phyloP scores from a whole-genome alignment of 352 stramenopile genomes.

The Phytophthora vignae region DNA sequence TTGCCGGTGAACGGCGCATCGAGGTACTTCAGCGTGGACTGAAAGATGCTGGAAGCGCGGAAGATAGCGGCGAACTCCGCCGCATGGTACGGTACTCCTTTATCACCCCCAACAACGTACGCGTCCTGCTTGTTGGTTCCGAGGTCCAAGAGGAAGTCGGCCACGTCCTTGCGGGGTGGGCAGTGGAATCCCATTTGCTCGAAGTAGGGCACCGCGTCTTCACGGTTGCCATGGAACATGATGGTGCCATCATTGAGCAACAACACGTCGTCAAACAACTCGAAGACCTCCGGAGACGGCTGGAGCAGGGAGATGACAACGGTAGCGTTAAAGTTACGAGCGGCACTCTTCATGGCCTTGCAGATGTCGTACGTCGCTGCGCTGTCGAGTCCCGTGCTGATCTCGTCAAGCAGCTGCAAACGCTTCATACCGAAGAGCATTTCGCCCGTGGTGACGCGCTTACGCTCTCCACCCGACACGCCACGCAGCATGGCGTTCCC shows the following conservation, averaged over 20 bases:
- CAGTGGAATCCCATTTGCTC: slow-evolving; percentile 54
- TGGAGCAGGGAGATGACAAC: slow-evolving; percentile 57
- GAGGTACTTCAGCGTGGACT: slow-evolving; percentile 49
- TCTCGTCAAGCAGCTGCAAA: slow-evolving; percentile 83
- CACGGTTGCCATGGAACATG: slow-evolving; percentile 61
- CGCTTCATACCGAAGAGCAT: slow-evolving; percentile 81
- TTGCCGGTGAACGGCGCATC: slow-evolving; percentile 41
- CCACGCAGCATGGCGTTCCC: slow-evolving; percentile 61
- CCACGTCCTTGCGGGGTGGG: too few relatives aligned
- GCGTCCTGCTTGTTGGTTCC: too few relatives aligned
- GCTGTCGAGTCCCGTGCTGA: slow-evolving; percentile 66
- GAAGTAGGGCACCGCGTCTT: slow-evolving; percentile 56
- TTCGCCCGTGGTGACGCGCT: too few relatives aligned
- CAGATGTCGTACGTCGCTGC: slow-evolving; percentile 79
- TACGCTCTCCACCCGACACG: slow-evolving; percentile 63
- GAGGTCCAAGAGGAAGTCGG: too few relatives aligned
- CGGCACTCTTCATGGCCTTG: slow-evolving; percentile 68
- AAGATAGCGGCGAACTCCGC: slow-evolving; percentile 60
- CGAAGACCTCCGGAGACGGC: slow-evolving; percentile 57
- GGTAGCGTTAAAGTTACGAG: slow-evolving; percentile 53
- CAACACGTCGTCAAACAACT: slow-evolving; percentile 66
- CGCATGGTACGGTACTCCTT: slow-evolving; percentile 28
- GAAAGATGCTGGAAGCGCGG: slow-evolving; percentile 54
- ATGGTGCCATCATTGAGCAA: slow-evolving; percentile 58
- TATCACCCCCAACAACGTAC: slow-evolving; percentile 20